Conservation (phyloP, 192 early-diverging fungal species). For the Gamsiella multidivaricata region DNA sequence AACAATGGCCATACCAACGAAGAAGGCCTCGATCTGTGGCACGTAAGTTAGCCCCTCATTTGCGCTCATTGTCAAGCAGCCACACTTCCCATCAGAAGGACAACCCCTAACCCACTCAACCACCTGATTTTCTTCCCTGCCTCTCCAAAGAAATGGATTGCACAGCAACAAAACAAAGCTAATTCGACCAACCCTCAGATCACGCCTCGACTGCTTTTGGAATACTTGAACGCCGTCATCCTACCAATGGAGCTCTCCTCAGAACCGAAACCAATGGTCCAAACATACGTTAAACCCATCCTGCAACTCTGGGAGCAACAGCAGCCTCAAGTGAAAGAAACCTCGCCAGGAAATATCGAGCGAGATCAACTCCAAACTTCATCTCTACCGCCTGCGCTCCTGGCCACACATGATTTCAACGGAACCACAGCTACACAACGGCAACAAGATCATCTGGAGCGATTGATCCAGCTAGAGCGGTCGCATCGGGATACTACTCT, state of each 20-base stretch:
- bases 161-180: not conserved
- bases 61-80: too few species aligned
- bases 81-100: too few species aligned
- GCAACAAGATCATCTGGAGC: constrained; percentile 20
- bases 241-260: not conserved
- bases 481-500: constrained; percentile 10
- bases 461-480: constrained; percentile 23
- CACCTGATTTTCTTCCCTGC: not conserved
- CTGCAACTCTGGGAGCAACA: constrained; percentile 36
- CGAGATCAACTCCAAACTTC: constrained; percentile 8
- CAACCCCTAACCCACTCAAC: too few species aligned
- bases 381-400: not conserved
- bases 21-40: constrained; percentile 16
- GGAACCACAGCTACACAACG: not conserved
- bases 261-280: not conserved
- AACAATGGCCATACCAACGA: not conserved
- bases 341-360: not conserved
- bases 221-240: constrained; percentile 15
- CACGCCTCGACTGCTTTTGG: not conserved
- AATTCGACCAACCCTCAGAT: not conserved
- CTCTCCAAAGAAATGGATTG: constrained; percentile 3
- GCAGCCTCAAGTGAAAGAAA: constrained; percentile 2
- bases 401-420: not conserved
- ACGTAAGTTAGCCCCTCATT: constrained; percentile 13
- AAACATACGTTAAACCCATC: constrained; percentile 19